Conservation (phyloP, 768 basidiomycete genomes). For the Podaxis sp. region DNA sequence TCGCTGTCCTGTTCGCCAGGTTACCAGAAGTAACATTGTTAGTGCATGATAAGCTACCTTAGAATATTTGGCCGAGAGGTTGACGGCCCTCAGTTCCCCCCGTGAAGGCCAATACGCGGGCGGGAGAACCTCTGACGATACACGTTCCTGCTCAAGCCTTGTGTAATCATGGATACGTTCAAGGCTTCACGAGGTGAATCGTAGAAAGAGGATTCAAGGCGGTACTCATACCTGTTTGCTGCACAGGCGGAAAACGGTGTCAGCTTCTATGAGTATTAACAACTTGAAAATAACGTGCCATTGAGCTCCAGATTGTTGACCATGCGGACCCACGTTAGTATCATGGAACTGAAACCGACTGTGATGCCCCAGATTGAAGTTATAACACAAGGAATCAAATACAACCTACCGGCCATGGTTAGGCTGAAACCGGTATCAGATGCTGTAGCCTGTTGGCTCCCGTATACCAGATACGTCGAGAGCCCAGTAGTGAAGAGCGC, state of each 20-base stretch:
- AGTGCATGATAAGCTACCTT: conserved; percentile 8
- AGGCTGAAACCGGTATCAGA: conserved; percentile 52
- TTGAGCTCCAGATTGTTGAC: conserved; percentile 47
- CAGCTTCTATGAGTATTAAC: not conserved
- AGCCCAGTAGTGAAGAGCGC: conserved; percentile 53
- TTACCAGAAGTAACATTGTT: not conserved
- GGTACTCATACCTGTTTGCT: conserved; percentile 25
- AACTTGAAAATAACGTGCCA: conserved; percentile 25
- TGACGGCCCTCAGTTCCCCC: conserved; percentile 53
- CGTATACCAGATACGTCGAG: conserved; percentile 56
- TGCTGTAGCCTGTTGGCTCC: conserved; percentile 35
- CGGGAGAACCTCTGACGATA: conserved; percentile 40
- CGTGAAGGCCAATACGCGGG: conserved; percentile 69
- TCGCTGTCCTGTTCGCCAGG: conserved; percentile 36
- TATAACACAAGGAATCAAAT: conserved; percentile 10
- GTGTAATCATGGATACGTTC: conserved; percentile 75
- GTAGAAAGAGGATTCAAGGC: not conserved
- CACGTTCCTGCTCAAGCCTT: conserved; percentile 58
- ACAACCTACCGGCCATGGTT: conserved; percentile 42
- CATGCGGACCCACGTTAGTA: conserved; percentile 48
- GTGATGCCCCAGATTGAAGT: not conserved
- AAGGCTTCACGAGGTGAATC: conserved; percentile 26
- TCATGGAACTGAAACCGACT: conserved; percentile 55
- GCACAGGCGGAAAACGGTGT: not conserved
- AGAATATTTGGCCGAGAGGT: conserved; percentile 58